phyloP scores from a whole-genome alignment of 1,284 basidiomycete species.

The Salmacisia buchloeana region DNA sequence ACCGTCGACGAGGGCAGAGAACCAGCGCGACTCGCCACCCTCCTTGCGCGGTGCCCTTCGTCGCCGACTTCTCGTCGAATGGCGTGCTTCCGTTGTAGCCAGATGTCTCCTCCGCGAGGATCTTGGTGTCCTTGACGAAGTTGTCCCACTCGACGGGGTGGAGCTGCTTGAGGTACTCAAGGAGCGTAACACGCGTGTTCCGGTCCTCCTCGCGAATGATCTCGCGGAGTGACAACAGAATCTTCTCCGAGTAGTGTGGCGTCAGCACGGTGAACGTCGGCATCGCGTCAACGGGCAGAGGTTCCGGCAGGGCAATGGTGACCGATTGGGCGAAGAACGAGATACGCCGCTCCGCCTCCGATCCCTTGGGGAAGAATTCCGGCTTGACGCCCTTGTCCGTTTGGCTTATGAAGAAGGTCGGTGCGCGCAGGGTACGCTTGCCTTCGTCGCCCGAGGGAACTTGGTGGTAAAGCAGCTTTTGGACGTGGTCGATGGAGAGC shows the following conservation, averaged over 20 bases:
- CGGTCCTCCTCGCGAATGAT: constrained; percentile 51
- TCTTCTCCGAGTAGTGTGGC: constrained; percentile 51
- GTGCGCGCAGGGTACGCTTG: constrained; percentile 50
- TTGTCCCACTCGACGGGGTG: constrained; percentile 99
- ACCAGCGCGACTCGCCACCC: constrained; percentile 88
- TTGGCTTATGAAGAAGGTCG: constrained; percentile 51
- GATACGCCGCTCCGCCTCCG: constrained; percentile 50
- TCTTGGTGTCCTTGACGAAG: constrained; percentile 99
- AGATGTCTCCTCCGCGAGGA: constrained; percentile 89
- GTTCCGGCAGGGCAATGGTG: constrained; percentile 46
- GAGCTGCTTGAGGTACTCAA: constrained; percentile 80
- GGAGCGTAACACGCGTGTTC: constrained; percentile 49
- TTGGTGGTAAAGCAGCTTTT: constrained; percentile 51
- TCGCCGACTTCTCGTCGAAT: constrained; percentile 54
- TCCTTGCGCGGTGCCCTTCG: constrained; percentile 64
- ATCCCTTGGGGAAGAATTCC: constrained; percentile 50
- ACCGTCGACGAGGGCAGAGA: constrained; percentile 92
- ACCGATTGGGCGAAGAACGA: constrained; percentile 51
- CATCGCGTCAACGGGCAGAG: constrained; percentile 49
- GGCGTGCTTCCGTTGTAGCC: constrained; percentile 72
- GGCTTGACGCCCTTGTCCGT: constrained; percentile 48
- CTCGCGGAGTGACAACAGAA: constrained; percentile 48
- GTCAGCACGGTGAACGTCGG: constrained; percentile 50
- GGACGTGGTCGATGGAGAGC: constrained; percentile 50
- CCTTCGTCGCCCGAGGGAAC: constrained; percentile 48